Evolutionary conservation across 805 yeast genomes (phyloP), one percentile per base, ranked within the genome.

Genomic region (Pichia phayaonensis): DNA sequence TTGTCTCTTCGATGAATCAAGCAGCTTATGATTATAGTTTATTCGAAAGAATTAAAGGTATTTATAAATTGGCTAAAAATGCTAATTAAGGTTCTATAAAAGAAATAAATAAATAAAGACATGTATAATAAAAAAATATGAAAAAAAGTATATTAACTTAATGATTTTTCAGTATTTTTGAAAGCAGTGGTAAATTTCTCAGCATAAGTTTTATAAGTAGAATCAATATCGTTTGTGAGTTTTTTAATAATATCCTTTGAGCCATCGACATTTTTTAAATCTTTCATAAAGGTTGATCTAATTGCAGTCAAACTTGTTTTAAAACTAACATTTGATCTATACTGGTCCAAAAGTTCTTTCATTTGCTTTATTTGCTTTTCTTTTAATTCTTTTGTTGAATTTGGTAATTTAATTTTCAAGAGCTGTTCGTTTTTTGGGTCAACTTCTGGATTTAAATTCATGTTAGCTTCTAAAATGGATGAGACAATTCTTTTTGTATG

Each of bases 11-110:
- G 36, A 76, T 94, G 66, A 90, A 90, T 61, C 76, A 77, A 40
- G 92, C 90, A 23, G 95, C 96, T 24, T 94, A 94, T 61, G 87
- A 86, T 57, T 76, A 69, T 47, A 80, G 92, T 47, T 55, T 75
- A 40, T 86, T 95, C 94, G 81, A 80, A 54, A 79, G 78, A 59
- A 58, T 79, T 40, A 80, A 78, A 57, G 77, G 83, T 4, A 56
- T 81, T 40, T 71, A 77, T 48, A 71, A 77, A 0, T 59, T 81
- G 56, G 81, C 84, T n/a, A 75, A 68, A 54, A 75, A 73, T 56
- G 69, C 73, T 40, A 57, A 52, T 31, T 62, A 51, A 34, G 5
- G 38, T 34, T 34, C 11, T 34, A 34, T 34, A 34, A 34, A 34
- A 16, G 20, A 34, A 50, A 18, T 8, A 20, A 10, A 46, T 31